Evolutionary conservation across 2,329 filamentous ascomycete genomes (phyloP).

Genomic region (Daldinia eschscholtzii): DNA sequence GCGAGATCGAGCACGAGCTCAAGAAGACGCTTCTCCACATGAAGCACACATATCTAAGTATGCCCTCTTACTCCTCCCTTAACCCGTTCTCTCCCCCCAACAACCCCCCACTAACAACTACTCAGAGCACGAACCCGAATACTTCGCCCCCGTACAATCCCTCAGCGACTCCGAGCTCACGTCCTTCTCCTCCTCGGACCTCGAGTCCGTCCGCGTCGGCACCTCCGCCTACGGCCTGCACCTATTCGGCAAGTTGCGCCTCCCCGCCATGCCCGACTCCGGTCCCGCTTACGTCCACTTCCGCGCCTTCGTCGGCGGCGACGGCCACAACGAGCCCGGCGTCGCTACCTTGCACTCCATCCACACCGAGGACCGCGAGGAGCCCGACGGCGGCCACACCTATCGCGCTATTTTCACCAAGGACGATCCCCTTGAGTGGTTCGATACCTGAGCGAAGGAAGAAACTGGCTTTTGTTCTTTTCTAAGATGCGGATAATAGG

Average conservation of each 20-base stretch:
- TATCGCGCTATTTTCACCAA: conserved; percentile 62
- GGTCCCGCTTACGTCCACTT: conserved; percentile 62
- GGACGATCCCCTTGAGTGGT: conserved; percentile 66
- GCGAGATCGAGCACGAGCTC: conserved; percentile 63
- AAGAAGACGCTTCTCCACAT: conserved; percentile 64
- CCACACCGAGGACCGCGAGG: conserved; percentile 61
- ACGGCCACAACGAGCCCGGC: conserved; percentile 52
- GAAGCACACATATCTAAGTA: conserved; percentile 50
- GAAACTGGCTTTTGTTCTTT: no score
- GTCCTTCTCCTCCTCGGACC: conserved; percentile 55
- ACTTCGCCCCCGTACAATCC: conserved; percentile 63
- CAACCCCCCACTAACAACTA: conserved; percentile 18
- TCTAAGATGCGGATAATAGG: neutral
- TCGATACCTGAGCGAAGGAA: conserved; percentile 58
- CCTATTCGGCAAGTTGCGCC: conserved; percentile 63
- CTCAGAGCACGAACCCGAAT: conserved; percentile 66
- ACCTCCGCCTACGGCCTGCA: conserved; percentile 62
- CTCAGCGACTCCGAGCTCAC: conserved; percentile 57
- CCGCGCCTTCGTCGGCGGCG: conserved; percentile 60
- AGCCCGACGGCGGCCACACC: conserved; percentile 57
- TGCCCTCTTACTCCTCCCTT: neutral
- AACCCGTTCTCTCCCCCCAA: neutral
- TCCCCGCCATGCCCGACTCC: conserved; percentile 57
- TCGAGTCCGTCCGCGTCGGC: conserved; percentile 61
- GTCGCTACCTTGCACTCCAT: conserved; percentile 61